Percentiles rank a stretch among this genome's conserved stretches.
Conservation (phyloP, 1,284 basidiomycete genomes). For the Trametes hirsuta region DNA sequence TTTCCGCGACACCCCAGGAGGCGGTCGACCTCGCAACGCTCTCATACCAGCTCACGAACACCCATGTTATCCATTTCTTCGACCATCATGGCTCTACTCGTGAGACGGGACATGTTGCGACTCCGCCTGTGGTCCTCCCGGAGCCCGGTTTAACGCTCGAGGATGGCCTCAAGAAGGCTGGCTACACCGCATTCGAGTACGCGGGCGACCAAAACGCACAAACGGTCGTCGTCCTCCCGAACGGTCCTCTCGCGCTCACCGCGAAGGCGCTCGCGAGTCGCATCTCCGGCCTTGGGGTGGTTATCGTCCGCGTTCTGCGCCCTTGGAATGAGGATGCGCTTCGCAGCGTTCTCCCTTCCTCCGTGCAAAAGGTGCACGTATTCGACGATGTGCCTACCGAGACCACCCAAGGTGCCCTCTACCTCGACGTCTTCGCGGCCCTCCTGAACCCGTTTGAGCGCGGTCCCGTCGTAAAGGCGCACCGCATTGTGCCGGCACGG, state of each 20-base stretch:
- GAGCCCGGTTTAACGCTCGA: constrained; percentile 40
- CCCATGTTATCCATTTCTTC: constrained; percentile 79
- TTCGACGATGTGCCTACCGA: constrained; percentile 74
- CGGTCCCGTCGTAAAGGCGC: constrained; percentile 53
- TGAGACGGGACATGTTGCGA: constrained; percentile 63
- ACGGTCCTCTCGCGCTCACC: constrained; percentile 68
- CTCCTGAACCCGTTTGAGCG: constrained; percentile 47
- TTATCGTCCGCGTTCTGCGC: constrained; percentile 75
- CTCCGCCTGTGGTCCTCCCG: constrained; percentile 33
- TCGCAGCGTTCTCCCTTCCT: constrained; percentile 57
- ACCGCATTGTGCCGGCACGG: constrained; percentile 60
- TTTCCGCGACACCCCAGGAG: constrained; percentile 84
- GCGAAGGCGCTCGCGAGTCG: constrained; percentile 53
- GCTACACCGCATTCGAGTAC: constrained; percentile 73
- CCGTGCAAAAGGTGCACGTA: constrained; percentile 63
- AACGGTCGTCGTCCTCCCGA: constrained; percentile 65
- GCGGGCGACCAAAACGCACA: constrained; percentile 60
- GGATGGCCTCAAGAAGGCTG: constrained; percentile 53
- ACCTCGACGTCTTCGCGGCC: constrained; percentile 70
- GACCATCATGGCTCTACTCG: constrained; percentile 74
- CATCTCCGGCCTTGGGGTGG: constrained; percentile 56
- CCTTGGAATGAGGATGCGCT: constrained; percentile 75
- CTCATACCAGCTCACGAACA: constrained; percentile 61
- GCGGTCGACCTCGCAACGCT: constrained; percentile 72
- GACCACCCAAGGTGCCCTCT: constrained; percentile 66